Evolutionary conservation across 805 yeast genomes (phyloP).

Genomic region (Metschnikowia kunwiensis): DNA sequence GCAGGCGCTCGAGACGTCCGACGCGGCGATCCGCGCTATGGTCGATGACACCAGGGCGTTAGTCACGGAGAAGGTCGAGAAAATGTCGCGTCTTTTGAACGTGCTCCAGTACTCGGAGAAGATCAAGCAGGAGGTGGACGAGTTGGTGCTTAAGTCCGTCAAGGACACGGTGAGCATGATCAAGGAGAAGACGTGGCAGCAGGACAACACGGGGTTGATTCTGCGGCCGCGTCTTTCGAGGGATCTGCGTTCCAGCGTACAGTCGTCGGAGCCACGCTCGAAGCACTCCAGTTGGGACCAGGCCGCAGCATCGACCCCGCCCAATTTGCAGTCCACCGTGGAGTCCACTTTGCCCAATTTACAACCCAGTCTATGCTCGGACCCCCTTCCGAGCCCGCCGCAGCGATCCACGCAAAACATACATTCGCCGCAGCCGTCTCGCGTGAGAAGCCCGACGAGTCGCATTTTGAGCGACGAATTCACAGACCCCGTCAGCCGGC

Average conservation of each 20-base stretch:
- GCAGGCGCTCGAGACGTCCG: slow-evolving; percentile 51
- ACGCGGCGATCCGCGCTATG: slow-evolving; percentile 59
- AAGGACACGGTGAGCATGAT: slow-evolving; percentile 59
- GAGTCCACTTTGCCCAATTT: too few species aligned
- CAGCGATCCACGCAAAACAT: slow-evolving; percentile 10
- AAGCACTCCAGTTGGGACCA: background rate
- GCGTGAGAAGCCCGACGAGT: slow-evolving; percentile 28
- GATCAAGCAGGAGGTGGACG: slow-evolving; percentile 76
- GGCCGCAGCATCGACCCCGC: background rate
- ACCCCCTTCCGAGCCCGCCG: slow-evolving; percentile 1
- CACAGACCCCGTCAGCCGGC: slow-evolving; percentile 16
- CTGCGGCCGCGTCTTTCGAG: slow-evolving; percentile 2
- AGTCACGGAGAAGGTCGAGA: slow-evolving; percentile 63
- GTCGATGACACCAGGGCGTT: slow-evolving; percentile 64
- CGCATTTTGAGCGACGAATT: slow-evolving; percentile 18
- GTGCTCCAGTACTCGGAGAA: slow-evolving; percentile 71
- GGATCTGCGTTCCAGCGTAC: slow-evolving; percentile 3
- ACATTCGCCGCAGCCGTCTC: slow-evolving; percentile 36
- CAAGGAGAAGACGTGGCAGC: slow-evolving; percentile 32
- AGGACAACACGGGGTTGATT: slow-evolving; percentile 8
- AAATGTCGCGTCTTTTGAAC: slow-evolving; percentile 67
- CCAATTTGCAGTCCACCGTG: background rate
- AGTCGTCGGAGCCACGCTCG: too few species aligned
- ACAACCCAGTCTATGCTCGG: background rate
- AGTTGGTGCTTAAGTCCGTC: slow-evolving; percentile 59